Conservation (phyloP, 2,329 filamentous ascomycete species). For the Fusarium pseudoanthophilum region DNA sequence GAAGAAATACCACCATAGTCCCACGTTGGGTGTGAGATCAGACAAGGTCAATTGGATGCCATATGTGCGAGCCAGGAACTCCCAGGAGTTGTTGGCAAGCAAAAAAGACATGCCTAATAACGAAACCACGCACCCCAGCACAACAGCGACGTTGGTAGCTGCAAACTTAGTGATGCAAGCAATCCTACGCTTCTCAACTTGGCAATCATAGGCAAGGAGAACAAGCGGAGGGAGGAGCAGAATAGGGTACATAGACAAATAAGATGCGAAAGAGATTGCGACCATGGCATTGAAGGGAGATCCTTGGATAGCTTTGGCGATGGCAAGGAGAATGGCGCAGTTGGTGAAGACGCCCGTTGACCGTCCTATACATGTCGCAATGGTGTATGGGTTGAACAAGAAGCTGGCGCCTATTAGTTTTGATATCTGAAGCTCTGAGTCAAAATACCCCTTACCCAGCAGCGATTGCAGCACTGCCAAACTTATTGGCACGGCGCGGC, state of each 20-base stretch:
- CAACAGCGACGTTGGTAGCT: constrained; percentile 61
- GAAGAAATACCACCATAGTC: constrained; percentile 99
- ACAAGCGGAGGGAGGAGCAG: constrained; percentile 86
- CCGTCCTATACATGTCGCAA: constrained; percentile 89
- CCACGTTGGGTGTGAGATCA: constrained; percentile 93
- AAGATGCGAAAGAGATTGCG: constrained; percentile 86
- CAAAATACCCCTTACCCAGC: constrained; percentile 70
- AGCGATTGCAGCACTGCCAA: constrained; percentile 79
- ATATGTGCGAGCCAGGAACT: constrained; percentile 90
- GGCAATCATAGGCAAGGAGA: constrained; percentile 81
- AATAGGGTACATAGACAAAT: constrained; percentile 90
- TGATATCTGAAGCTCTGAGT: not conserved
- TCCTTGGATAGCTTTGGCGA: constrained; percentile 82
- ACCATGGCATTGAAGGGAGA: constrained; percentile 81
- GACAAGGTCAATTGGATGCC: constrained; percentile 91
- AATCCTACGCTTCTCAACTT: constrained; percentile 49
- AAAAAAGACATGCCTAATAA: constrained; percentile 78
- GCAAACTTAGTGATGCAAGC: constrained; percentile 62
- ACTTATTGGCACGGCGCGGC: constrained; percentile 77
- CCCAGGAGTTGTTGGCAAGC: constrained; percentile 82
- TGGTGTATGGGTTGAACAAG: constrained; percentile 93
- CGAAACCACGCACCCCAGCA: constrained; percentile 65
- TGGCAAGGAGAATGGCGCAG: constrained; percentile 84
- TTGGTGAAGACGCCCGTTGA: constrained; percentile 91
- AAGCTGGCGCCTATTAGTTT: constrained; percentile 65